A percentile compares a stretch with the other conserved stretches of the same genome.
Conservation (phyloP, 371 early-diverging fungal species). For the Parasitella parasitica region DNA sequence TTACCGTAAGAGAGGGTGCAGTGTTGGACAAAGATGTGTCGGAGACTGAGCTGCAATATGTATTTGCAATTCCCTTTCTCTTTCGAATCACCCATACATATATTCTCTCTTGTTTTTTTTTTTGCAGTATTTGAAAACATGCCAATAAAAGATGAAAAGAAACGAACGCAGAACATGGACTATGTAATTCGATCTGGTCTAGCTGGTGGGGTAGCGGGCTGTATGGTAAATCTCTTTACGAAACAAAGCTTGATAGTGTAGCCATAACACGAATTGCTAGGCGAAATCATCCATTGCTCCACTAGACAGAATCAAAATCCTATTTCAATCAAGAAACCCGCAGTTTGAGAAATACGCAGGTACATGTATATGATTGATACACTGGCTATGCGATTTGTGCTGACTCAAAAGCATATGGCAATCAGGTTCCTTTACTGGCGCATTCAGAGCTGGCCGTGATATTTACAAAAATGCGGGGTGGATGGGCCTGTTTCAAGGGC, state of each 20-base stretch:
- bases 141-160: conserved; percentile 12
- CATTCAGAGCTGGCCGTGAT: conserved; percentile 75
- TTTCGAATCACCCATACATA: not conserved
- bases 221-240: conserved; percentile 35
- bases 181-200: conserved; percentile 52
- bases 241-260: too few relatives aligned
- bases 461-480: conserved; percentile 75
- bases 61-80: not conserved
- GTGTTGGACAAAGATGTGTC: too few relatives aligned
- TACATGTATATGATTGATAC: conserved; percentile 23
- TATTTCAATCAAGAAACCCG: conserved; percentile 94
- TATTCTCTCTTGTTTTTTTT: not conserved
- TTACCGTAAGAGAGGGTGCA: too few relatives aligned
- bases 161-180: conserved; percentile 38
- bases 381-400: not conserved
- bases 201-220: conserved; percentile 57
- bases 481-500: conserved; percentile 91
- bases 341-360: conserved; percentile 83
- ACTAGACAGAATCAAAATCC: conserved; percentile 95
- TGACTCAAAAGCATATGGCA: too few relatives aligned
- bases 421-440: conserved; percentile 83
- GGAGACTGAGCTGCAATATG: too few relatives aligned
- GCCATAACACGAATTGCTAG: conserved; percentile 19
- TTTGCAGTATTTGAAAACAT: not conserved
- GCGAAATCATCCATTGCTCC: conserved; percentile 97